Base-by-base conservation (phyloP, 495 filamentous ascomycete species). In the Tetracladium setigerum region DNA sequence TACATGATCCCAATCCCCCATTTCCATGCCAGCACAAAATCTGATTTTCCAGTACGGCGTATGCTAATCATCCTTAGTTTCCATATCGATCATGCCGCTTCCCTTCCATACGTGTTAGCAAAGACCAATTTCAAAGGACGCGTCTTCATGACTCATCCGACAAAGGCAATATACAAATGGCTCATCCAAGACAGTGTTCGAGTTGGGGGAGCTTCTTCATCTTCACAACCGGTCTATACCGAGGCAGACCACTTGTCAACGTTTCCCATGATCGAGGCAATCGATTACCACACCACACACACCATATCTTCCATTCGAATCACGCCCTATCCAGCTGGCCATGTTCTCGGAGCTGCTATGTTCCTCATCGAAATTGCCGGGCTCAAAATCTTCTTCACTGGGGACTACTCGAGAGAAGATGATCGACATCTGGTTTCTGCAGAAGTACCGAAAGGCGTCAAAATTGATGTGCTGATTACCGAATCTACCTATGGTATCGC, bases 151-250 rank as follows among this genome's bases (percentile, higher is more conserved):
- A 98, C 92, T 19, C 92, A 97, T 69, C 86, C 92, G 5, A 98
- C 92, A 18, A 96, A 96, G 66, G 92, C 92, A 50, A 98, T 98
- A 66, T 98, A 98, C 75, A 97, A 96, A 72, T 96, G 91, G 89
- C 75, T 98, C 30, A 95, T 97, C 43, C 89, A 95, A 63, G 92
- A 98, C 67, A 89, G 86, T 60, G 85, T 98, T 22, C 82, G 92
- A 49, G 89, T 98, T 30, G 80, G 83, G 41, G 74, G 88, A 62
- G 88, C 85, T 0, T 83, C 86, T 0, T 84, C 86, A 1, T 79
- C 79, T 9, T 79, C 86, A 0, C 70, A 74, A 43, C 82, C 83
- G 1, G 78, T 96, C 35, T 98, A 95, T 61, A 95, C 88, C 1
- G 92, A 98, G 64, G 81, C 87, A 44, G 92, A 98, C 60, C 89